A percentile compares a stretch with the other conserved stretches of the same genome.
These are phyloP conservation scores for Rhizoclosmatium globosum DNA, from an alignment of 192 early-diverging fungal genomes.

Conservation along the genomic window DNA sequence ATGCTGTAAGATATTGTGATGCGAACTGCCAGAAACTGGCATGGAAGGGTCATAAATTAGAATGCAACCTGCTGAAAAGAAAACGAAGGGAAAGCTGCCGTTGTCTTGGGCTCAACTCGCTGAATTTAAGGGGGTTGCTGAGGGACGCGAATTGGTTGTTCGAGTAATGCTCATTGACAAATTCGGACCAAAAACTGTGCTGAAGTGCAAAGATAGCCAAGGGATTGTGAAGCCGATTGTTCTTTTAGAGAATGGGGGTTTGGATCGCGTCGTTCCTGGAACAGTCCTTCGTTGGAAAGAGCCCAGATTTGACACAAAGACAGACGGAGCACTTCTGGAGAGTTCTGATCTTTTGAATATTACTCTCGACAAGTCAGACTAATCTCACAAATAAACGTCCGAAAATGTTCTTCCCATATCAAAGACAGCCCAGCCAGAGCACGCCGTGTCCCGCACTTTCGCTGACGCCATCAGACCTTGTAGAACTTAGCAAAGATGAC, in stretches of 20 bases:
- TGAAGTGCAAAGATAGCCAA: background rate
- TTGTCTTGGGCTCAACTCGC: background rate
- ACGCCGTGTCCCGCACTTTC: too few species aligned
- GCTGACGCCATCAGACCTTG: too few species aligned
- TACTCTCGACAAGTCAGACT: background rate
- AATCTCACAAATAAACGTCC: too few species aligned
- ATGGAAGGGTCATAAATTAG: constrained; percentile 1
- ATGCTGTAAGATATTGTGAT: background rate
- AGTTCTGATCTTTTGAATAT: background rate
- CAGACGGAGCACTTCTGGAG: background rate
- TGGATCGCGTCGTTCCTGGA: background rate
- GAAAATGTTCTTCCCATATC: too few species aligned
- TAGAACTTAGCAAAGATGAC: too few species aligned
- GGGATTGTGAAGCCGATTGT: background rate
- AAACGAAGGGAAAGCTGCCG: background rate
- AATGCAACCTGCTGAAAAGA: background rate
- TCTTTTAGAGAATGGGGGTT: background rate
- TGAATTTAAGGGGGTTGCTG: background rate
- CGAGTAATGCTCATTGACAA: background rate
- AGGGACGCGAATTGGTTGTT: background rate
- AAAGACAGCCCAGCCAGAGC: too few species aligned
- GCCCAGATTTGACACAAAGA: background rate
- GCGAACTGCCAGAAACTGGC: background rate
- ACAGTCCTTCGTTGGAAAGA: background rate
- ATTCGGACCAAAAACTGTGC: background rate